Evolutionary conservation across 176 grass and related monocot species (phyloP).

Genomic region (Cenchrus purpureus): DNA sequence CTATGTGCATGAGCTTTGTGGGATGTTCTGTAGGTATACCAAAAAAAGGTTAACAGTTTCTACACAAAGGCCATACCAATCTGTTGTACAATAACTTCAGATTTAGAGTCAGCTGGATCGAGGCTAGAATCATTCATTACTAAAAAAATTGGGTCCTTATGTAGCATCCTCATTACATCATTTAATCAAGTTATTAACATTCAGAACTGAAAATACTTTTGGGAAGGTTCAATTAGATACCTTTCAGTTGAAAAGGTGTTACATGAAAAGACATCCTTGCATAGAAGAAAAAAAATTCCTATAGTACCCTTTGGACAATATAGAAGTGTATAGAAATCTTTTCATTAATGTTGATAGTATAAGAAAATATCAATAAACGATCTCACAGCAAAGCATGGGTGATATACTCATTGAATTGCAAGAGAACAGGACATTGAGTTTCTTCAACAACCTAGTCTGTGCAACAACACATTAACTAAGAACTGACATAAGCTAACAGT

Average conservation of each 20-base stretch:
- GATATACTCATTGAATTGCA: not conserved
- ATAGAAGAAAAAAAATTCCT: not conserved
- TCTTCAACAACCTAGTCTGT: conserved; percentile 4
- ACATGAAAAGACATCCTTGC: not conserved
- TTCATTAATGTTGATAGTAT: not conserved
- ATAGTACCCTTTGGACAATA: conserved; percentile 1
- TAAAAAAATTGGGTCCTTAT: not conserved
- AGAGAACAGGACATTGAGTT: not conserved
- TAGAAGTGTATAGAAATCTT: not conserved
- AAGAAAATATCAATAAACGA: conserved; percentile 12
- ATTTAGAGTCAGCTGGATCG: conserved; percentile 18
- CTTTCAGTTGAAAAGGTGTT: not conserved
- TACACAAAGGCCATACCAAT: conserved; percentile 7
- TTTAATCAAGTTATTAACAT: not conserved
- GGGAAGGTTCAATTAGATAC: not conserved
- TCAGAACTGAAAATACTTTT: not conserved
- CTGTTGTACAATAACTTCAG: not conserved
- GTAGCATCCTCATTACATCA: not conserved
- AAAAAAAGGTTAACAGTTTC: conserved; percentile 14
- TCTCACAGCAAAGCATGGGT: not conserved
- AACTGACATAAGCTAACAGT: not conserved
- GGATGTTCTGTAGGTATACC: not conserved
- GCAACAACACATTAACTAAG: conserved; percentile 23
- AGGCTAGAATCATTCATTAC: conserved; percentile 5
- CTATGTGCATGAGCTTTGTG: conserved; percentile 17